Base-by-base conservation (phyloP, 371 early-diverging fungal genomes). In the Synchytrium microbalum region DNA sequence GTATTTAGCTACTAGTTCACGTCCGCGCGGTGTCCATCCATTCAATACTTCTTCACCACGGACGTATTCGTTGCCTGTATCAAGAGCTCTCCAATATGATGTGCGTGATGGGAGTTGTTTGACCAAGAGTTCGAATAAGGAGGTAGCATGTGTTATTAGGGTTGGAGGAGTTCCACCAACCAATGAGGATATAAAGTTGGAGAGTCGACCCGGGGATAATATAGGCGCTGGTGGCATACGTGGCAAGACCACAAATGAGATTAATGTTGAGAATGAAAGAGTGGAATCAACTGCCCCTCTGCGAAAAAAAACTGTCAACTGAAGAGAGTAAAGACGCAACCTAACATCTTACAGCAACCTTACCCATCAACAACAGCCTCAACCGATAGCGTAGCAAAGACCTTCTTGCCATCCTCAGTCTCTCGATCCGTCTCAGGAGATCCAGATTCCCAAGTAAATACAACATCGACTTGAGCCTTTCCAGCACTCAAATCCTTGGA, bases 21-120 rank as follows among this genome's bases (percentile, higher is more conserved):
- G 83, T 1, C 90, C 88, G 1, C 87, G 81, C 0, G 92, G 92
- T 57, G 81, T 77, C 92, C 92, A 92, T 0, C 72, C 66, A 1
- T 78, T 85, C 62, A 90, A 69, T 32, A 84, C 80, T 62, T 92
- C 92, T 63, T 91, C 89, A 23, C 92, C 94, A n/a, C 92, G 85
- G 1, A 92, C 87, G 67, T 91, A 90, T 60, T 87, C 82, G 29
- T 79, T 73, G 2, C 86, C 85, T 1, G 90, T 88, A 71, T 89
- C 86, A 30, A 88, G 54, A 1, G 51, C 63, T 10, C 24, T 27
- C 53, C 69, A 68, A 19, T 38, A 38, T 38, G 46, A 10, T 10
- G 46, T 10, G 5, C 46, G 5, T 19, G 19, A 19, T 38, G 46
- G 46, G 5, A 38, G 5, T 19, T 38, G 5, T 38, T 38, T 38